These are phyloP conservation scores for Pyrus betulifolia DNA, from an alignment of 306 rosid species.

Conservation along the genomic window DNA sequence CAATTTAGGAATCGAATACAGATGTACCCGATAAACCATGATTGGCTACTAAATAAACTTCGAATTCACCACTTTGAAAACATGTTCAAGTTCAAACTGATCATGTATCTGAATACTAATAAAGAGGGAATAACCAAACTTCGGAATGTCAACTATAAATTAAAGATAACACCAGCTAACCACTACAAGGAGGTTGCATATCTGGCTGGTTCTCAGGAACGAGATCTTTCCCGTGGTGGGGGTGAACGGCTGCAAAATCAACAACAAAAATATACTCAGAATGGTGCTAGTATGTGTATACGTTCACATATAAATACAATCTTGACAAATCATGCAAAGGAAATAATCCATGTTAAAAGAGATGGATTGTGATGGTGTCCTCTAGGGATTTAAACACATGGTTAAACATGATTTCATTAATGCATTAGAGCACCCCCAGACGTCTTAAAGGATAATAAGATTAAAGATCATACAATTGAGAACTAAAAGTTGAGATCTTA, in stretches of 20 bases:
- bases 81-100: conserved; percentile 15
- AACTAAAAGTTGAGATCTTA: neutral
- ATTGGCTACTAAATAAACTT: neutral
- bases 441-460: neutral
- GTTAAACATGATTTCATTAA: neutral
- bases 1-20: neutral
- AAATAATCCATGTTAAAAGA: neutral
- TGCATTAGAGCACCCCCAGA: neutral
- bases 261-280: conserved; percentile 2
- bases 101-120: conserved; percentile 12
- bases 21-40: conserved; percentile 4
- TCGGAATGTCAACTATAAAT: conserved; percentile 17
- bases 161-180: conserved; percentile 27
- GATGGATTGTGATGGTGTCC: neutral
- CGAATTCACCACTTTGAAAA: neutral
- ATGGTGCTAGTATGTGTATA: neutral
- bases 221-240: conserved; percentile 40
- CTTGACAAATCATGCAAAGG: neutral
- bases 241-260: conserved; percentile 61
- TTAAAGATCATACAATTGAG: neutral
- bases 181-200: conserved; percentile 16
- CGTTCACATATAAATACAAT: neutral
- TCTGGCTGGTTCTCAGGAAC: conserved; percentile 32
- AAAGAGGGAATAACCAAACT: conserved; percentile 10
- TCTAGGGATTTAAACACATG: neutral